phyloP scores from a whole-genome alignment of 2,329 filamentous ascomycete genomes.

The Setomelanomma holmii region DNA sequence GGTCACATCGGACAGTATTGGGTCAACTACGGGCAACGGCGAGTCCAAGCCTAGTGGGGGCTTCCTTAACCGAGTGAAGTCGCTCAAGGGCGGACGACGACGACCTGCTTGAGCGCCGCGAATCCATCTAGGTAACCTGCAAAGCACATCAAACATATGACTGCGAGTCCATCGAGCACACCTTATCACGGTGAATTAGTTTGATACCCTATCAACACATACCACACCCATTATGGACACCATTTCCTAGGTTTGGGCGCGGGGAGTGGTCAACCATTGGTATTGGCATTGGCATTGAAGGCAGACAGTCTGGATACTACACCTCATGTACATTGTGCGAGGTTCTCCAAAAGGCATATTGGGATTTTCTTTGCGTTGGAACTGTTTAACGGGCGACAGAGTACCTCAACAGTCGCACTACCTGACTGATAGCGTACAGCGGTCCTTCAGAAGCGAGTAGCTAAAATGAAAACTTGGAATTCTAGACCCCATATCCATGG shows the following conservation, averaged over 20 bases:
- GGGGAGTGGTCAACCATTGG: conserved; percentile 20
- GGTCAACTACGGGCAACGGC: conserved; percentile 17
- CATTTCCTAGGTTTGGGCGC: conserved; percentile 22
- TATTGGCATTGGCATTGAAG: conserved; percentile 4
- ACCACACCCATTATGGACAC: conserved; percentile 15
- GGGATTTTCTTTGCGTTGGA: conserved; percentile 4
- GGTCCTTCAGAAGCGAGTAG: neutral
- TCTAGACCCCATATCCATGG: neutral
- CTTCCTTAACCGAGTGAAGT: conserved; percentile 49
- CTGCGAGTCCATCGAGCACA: neutral
- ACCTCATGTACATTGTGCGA: conserved; percentile 26
- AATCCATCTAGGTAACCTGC: neutral
- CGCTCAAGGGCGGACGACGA: conserved; percentile 46
- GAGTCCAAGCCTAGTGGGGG: conserved; percentile 38
- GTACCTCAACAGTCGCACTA: neutral
- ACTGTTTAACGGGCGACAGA: neutral
- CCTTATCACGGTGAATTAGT: neutral
- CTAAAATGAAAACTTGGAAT: neutral
- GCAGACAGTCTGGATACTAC: conserved; percentile 32
- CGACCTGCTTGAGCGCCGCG: conserved; percentile 35
- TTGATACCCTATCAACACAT: conserved; percentile 1
- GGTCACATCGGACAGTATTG: conserved; percentile 41
- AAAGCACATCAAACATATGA: neutral
- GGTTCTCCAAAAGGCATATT: conserved; percentile 11
- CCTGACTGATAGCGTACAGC: neutral